Percentiles rank a stretch among this genome's conserved stretches.
phyloP scores from a whole-genome alignment of 148 eudicot species.

The Nyssa sinensis region DNA sequence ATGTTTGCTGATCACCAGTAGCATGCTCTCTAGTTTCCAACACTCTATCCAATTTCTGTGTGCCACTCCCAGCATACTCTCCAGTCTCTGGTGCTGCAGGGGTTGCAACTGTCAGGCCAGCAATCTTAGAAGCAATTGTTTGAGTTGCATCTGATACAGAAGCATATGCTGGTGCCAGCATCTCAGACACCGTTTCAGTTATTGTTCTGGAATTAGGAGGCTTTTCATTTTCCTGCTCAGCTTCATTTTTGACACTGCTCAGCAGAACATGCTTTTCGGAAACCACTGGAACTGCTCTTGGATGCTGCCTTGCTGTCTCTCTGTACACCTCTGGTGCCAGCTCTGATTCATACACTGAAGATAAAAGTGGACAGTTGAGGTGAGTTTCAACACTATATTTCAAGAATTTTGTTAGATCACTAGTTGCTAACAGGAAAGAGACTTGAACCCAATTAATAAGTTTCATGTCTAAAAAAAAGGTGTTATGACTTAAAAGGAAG shows the following conservation, averaged over 20 bases:
- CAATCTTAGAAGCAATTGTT: constrained; percentile 40
- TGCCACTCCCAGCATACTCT: background rate
- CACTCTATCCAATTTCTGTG: background rate
- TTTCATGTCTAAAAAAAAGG: background rate
- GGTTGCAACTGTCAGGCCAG: constrained; percentile 30
- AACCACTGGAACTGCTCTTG: constrained; percentile 35
- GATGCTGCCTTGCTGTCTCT: constrained; percentile 42
- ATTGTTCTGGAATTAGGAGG: constrained; percentile 13
- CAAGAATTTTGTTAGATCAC: too few relatives aligned
- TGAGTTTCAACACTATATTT: background rate
- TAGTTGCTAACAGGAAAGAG: too few relatives aligned
- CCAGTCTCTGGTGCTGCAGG: constrained; percentile 8
- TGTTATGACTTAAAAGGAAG: too few relatives aligned
- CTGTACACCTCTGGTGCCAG: constrained; percentile 39
- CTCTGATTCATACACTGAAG: constrained; percentile 66
- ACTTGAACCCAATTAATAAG: too few relatives aligned
- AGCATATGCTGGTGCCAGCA: constrained; percentile 43
- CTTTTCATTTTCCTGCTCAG: constrained; percentile 12
- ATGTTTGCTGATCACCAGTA: constrained; percentile 22
- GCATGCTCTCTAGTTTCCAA: background rate
- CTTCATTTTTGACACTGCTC: constrained; percentile 19
- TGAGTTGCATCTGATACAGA: constrained; percentile 47
- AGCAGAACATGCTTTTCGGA: constrained; percentile 33
- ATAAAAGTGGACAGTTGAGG: background rate
- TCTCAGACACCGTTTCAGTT: constrained; percentile 36